Conservation (phyloP, 768 basidiomycete genomes). For the Boletus insuetus region DNA sequence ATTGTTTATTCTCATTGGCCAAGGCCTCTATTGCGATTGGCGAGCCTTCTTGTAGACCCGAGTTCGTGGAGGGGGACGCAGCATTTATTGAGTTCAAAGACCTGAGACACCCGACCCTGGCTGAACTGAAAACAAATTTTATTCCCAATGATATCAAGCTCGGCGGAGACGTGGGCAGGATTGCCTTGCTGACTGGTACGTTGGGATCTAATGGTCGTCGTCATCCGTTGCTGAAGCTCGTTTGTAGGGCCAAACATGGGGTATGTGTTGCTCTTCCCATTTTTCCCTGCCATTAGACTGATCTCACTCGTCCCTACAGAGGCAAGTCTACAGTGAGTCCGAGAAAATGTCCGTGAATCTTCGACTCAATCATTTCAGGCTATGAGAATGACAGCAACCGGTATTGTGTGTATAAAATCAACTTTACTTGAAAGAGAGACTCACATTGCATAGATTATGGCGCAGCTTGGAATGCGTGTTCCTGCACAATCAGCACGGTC, state of each 20-base stretch:
- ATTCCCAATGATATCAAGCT: slow-evolving; percentile 92
- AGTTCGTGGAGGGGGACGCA: slow-evolving; percentile 74
- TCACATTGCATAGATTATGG: slow-evolving; percentile 63
- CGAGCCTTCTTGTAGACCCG: slow-evolving; percentile 91
- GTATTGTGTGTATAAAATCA: slow-evolving; percentile 54
- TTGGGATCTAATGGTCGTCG: slow-evolving; percentile 4
- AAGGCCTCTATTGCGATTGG: slow-evolving; percentile 88
- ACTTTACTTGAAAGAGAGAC: not conserved
- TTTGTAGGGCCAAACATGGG: slow-evolving; percentile 80
- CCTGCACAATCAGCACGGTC: slow-evolving; percentile 81
- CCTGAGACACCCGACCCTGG: slow-evolving; percentile 83
- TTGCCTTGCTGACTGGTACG: slow-evolving; percentile 84
- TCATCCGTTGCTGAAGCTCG: not conserved
- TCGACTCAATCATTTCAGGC: slow-evolving; percentile 37
- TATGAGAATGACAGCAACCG: slow-evolving; percentile 96
- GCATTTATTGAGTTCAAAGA: slow-evolving; percentile 88
- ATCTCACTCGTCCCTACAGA: slow-evolving; percentile 34
- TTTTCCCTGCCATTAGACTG: not conserved
- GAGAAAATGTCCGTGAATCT: not conserved
- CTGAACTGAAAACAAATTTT: slow-evolving; percentile 70
- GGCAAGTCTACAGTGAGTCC: slow-evolving; percentile 70
- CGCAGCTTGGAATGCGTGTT: slow-evolving; percentile 93
- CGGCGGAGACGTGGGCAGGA: slow-evolving; percentile 70
- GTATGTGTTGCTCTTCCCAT: slow-evolving; percentile 40
- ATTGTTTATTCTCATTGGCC: slow-evolving; percentile 90